Base-by-base conservation (phyloP, 768 basidiomycete species). In the Plicaturopsis crispa region DNA sequence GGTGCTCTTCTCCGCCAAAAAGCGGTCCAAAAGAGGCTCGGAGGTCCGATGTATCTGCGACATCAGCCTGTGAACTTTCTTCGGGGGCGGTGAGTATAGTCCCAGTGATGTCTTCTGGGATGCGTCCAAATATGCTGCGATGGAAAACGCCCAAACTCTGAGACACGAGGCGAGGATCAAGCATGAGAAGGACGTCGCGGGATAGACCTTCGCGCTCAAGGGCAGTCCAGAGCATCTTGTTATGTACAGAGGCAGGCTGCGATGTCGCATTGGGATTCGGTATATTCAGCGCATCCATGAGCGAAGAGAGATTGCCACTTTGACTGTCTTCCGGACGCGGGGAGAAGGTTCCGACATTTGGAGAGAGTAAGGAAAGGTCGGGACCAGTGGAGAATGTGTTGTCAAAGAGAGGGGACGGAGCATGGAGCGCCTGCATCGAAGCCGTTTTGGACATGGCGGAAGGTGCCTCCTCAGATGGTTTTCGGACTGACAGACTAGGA, bases 121-220 rank as follows among this genome's bases (percentile, higher is more conserved):
- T 60, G 24, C 63, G 55, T 36, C 74, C 69, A 39, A 79, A 46
- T 0, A 76, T 57, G 1, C 63, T 62, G 10, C 71, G 69, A 55
- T 86, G 80, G 55, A 78, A 84, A 0, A 70, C 43, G 22, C 67
- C 70, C 43, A 91, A 59, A 55, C 83, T 84, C 36, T 65, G 63
- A 2, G 84, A 79, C 17, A 89, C 54, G 13, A 79, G 44, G 36
- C 70, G 62, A 4, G 73, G 70, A 45, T 86, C 83, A n/a, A 85
- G 60, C 13, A 65, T 50, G 10, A 81, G 65, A 33, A 90, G 65
- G 5, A 82, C 63, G 19, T 82, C 80, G 13, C 77, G 65, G 10
- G 83, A 78, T 10, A 90, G 65, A 0, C 84, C 85, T 43, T 81
- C 80, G 32, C 69, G 67, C 8, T 77, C 67, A 10, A 88, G 63